phyloP scores from a whole-genome alignment of 2,329 filamentous ascomycete species.

The Aureobasidium sp. region DNA sequence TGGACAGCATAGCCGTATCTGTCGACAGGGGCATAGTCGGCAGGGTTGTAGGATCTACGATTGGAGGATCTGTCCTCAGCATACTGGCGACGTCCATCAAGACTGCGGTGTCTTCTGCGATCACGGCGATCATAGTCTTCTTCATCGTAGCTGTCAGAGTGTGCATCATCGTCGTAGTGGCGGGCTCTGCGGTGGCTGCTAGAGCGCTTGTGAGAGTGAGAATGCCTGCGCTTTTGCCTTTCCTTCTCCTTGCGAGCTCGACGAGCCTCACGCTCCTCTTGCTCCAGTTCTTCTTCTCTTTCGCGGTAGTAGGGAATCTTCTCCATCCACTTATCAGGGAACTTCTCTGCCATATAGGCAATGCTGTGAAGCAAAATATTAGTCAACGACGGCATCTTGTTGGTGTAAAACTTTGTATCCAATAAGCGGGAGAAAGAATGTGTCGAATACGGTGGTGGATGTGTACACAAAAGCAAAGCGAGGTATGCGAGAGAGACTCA shows the following conservation, averaged over 20 bases:
- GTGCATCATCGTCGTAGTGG: conserved; percentile 20
- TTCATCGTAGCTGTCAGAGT: conserved; percentile 19
- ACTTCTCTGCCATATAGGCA: conserved; percentile 26
- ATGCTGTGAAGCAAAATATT: conserved; percentile 18
- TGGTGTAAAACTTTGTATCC: neutral
- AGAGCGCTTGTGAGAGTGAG: conserved; percentile 16
- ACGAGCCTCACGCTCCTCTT: conserved; percentile 16
- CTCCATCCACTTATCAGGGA: conserved; percentile 34
- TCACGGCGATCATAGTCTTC: conserved; percentile 2
- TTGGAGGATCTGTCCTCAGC: neutral
- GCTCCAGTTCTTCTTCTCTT: conserved; percentile 23
- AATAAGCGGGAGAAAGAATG: neutral
- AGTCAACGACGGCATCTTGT: conserved; percentile 13
- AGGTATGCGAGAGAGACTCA: neutral
- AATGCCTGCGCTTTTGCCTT: conserved; percentile 15
- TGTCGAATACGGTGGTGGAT: neutral
- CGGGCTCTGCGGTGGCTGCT: conserved; percentile 20
- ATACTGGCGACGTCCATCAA: conserved; percentile 3
- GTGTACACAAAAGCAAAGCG: neutral
- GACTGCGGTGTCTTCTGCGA: conserved; percentile 7
- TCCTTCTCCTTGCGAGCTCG: conserved; percentile 16
- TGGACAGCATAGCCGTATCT: neutral
- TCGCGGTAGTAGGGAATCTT: conserved; percentile 31
- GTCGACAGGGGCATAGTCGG: conserved; percentile 11
- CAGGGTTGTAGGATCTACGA: conserved; percentile 13